Evolutionary conservation across 768 basidiomycete genomes (phyloP), one percentile per base, ranked within the genome.

Genomic region (Tylopilus plumbeoviolaceoides): DNA sequence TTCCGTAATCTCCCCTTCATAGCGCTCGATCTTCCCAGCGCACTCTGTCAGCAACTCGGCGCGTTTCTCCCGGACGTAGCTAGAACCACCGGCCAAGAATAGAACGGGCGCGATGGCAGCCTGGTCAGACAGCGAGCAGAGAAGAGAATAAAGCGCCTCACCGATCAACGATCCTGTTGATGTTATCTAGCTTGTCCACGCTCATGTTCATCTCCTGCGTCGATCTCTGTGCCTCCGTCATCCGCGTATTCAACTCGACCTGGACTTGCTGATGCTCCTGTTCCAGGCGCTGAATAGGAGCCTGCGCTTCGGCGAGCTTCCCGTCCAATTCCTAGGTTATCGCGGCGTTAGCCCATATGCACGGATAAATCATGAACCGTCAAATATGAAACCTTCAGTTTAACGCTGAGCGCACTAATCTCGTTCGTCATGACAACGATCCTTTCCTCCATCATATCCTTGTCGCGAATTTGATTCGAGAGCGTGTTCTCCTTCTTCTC

Each of bases 11-110:
- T 76, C 73, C 11, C 62, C 64, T 59, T 80, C 76, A 50, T 74
- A 67, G 9, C 72, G 71, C 20, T 75, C 78, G 12, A 91, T 78
- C 50, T 76, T 74, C 23, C 74, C 75, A 15, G 75, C 75, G 58
- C 78, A 84, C 31, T 89, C 85, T 23, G 79, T 73, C 42, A 91
- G 73, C 50, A 77, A 70, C 20, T 81, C 78, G 4, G 75, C 79
- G 30, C 83, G 80, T 60, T 83, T 85, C 38, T 85, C 83, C 47
- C 82, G 81, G 51, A 86, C 75, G 66, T 94, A 93, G 55, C 93
- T 95, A 23, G n/a, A 8, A 30, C 8, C 30, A 30, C 30, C 30
- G 7, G 30, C 23, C 23, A 23, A 23, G 7, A 30, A 30, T 30
- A 30, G 30, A 7, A 7, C 30, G 30, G 30, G 23, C 23, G 23